phyloP scores from a whole-genome alignment of 2,329 filamentous ascomycete genomes.

The Daldinia sp. region DNA sequence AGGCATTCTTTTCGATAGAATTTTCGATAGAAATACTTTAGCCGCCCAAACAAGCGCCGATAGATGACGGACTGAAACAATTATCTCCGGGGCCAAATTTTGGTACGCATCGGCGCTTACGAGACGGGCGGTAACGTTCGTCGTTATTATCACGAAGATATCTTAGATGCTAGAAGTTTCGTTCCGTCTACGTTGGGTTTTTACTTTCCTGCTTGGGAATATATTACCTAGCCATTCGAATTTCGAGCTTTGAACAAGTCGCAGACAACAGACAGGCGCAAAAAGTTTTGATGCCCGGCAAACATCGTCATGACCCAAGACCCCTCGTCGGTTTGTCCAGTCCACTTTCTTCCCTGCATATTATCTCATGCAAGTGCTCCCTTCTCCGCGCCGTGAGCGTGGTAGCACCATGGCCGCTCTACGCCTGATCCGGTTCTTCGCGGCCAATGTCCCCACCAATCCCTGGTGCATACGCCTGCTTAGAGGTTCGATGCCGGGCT shows the following conservation, averaged over 20 bases:
- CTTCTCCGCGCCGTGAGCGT: constrained; percentile 40
- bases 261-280: constrained; percentile 23
- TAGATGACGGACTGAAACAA: constrained; percentile 21
- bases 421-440: constrained; percentile 43
- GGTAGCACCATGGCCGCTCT: constrained; percentile 35
- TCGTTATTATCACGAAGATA: background rate
- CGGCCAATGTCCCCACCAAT: constrained; percentile 42
- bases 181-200: background rate
- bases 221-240: background rate
- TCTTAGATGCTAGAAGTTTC: constrained; percentile 13
- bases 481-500: constrained; percentile 39
- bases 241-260: constrained; percentile 25
- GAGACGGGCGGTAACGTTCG: constrained; percentile 27
- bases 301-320: constrained; percentile 31
- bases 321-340: constrained; percentile 31
- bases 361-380: constrained; percentile 44
- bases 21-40: background rate
- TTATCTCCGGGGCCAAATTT: constrained; percentile 26
- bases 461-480: constrained; percentile 42
- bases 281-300: constrained; percentile 21
- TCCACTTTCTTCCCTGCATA: constrained; percentile 41
- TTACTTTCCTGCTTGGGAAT: background rate
- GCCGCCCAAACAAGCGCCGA: constrained; percentile 23
- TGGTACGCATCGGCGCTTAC: constrained; percentile 25
- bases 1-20: background rate